phyloP scores from a whole-genome alignment of 805 yeast genomes.

The Yarrowia sp. region DNA sequence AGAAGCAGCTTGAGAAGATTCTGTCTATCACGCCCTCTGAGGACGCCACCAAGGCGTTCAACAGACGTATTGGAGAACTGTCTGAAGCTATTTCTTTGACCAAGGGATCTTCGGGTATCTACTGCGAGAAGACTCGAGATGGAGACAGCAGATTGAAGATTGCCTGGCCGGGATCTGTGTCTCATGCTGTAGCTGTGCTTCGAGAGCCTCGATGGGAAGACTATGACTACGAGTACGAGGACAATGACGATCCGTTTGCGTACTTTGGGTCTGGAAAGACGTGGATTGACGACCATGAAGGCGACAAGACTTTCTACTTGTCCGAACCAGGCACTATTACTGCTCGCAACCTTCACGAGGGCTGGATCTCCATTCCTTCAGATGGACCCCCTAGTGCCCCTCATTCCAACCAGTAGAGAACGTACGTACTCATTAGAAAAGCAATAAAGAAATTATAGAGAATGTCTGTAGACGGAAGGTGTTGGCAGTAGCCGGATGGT shows the following conservation, averaged over 20 bases:
- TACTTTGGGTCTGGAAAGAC: constrained; percentile 42
- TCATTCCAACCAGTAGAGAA: not conserved
- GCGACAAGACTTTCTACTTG: constrained; percentile 28
- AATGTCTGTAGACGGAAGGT: no score
- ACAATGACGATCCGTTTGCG: constrained; percentile 39
- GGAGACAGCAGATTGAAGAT: constrained; percentile 29
- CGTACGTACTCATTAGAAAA: no score
- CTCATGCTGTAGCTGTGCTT: constrained; percentile 39
- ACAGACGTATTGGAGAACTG: constrained; percentile 26
- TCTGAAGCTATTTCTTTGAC: constrained; percentile 13
- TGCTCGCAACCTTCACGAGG: constrained; percentile 12
- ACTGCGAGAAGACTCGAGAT: constrained; percentile 17
- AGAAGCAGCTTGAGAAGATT: constrained; percentile 37
- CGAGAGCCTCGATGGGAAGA: constrained; percentile 41
- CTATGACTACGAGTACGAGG: constrained; percentile 39
- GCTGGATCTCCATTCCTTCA: constrained; percentile 22
- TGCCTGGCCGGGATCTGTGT: constrained; percentile 40
- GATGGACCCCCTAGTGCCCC: constrained; percentile 28
- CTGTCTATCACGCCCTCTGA: constrained; percentile 17
- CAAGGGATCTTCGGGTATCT: constrained; percentile 1
- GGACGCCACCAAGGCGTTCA: constrained; percentile 37
- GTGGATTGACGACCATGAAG: constrained; percentile 31
- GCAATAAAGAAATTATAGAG: no score
- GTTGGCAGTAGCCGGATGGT: no score
- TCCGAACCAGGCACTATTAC: constrained; percentile 1